A percentile compares a stretch with the other conserved stretches of the same genome.
phyloP scores from a whole-genome alignment of 2,329 filamentous ascomycete genomes.

The Uncinocarpus reesii region DNA sequence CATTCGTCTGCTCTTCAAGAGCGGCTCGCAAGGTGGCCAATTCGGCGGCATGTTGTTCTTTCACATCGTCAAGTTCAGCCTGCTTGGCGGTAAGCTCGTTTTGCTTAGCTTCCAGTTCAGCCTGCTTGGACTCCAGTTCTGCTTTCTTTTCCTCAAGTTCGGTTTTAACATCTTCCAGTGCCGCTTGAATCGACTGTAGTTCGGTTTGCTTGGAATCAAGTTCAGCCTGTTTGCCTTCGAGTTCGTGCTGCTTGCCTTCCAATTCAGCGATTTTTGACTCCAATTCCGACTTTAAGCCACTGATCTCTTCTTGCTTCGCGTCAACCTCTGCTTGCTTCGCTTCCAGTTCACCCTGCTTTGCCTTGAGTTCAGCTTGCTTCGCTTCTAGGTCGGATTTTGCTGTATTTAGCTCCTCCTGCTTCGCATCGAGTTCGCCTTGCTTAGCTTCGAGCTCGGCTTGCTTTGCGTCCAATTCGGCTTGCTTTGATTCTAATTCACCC shows the following conservation, averaged over 20 bases:
- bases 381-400: conserved; percentile 20
- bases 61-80: conserved; percentile 27
- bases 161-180: conserved; percentile 26
- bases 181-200: conserved; percentile 21
- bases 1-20: conserved; percentile 17
- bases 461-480: conserved; percentile 22
- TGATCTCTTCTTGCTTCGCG: conserved; percentile 16
- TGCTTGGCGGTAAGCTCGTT: conserved; percentile 19
- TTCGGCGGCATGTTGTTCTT: conserved; percentile 22
- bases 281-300: conserved; percentile 20
- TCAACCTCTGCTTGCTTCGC: conserved; percentile 14
- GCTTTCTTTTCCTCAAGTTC: conserved; percentile 27
- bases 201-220: conserved; percentile 19
- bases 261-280: conserved; percentile 15
- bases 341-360: conserved; percentile 15
- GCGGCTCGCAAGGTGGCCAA: conserved; percentile 14
- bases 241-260: conserved; percentile 18
- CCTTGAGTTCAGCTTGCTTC: conserved; percentile 16
- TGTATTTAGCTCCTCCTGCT: conserved; percentile 16
- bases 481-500: conserved; percentile 25
- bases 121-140: conserved; percentile 22
- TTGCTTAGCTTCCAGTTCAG: conserved; percentile 18
- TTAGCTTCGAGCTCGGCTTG: conserved; percentile 22
- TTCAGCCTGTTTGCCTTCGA: conserved; percentile 21
- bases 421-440: conserved; percentile 13